phyloP scores from a whole-genome alignment of 176 grass and related monocot genomes.

The Carex parvula region DNA sequence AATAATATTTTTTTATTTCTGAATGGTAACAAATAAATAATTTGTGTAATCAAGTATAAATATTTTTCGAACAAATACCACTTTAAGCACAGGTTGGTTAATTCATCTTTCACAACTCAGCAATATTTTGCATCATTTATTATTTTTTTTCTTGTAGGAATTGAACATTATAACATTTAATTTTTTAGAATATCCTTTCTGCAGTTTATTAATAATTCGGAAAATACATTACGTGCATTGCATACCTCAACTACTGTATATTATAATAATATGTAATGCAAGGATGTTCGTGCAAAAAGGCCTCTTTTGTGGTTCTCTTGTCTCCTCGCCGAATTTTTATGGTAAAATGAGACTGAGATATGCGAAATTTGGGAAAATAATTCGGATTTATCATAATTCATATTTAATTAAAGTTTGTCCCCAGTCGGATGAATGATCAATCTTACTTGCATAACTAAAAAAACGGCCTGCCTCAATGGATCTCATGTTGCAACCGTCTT shows the following conservation, averaged over 20 bases:
- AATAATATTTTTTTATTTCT: neutral
- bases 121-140: no score
- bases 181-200: neutral
- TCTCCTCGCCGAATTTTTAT: neutral
- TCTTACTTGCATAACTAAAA: conserved; percentile 9
- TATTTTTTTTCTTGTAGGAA: no score
- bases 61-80: no score
- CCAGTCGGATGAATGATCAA: neutral
- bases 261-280: neutral
- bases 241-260: neutral
- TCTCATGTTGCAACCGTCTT: conserved; percentile 8
- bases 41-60: no score
- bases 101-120: no score
- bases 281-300: neutral
- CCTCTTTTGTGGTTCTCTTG: neutral
- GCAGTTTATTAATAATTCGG: neutral
- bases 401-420: neutral
- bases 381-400: no score
- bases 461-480: neutral
- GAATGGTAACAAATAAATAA: neutral
- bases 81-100: no score
- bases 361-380: neutral
- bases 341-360: no score
- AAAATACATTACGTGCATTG: neutral
- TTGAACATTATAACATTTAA: no score